Evolutionary conservation across 2,329 filamentous ascomycete genomes (phyloP).

Genomic region (Aureobasidium sp.): DNA sequence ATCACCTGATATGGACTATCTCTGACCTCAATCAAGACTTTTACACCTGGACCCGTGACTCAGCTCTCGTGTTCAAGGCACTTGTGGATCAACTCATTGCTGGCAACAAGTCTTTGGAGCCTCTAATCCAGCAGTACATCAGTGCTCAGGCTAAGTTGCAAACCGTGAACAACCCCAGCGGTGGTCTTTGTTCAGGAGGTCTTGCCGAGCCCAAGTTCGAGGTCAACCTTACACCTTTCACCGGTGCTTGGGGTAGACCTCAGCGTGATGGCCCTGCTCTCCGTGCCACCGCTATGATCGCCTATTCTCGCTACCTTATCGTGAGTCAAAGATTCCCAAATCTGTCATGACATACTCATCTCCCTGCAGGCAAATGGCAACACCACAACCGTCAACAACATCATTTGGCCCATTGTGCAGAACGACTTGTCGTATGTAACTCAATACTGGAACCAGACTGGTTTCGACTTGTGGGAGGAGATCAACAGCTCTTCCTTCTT

Average conservation of each 20-base stretch:
- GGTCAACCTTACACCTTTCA: conserved; percentile 48
- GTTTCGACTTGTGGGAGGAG: conserved; percentile 79
- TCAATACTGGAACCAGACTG: conserved; percentile 54
- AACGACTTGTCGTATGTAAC: conserved; percentile 70
- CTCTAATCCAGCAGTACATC: conserved; percentile 59
- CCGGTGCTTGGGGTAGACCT: conserved; percentile 64
- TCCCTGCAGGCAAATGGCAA: conserved; percentile 16
- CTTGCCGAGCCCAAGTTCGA: conserved; percentile 69
- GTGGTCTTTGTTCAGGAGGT: conserved; percentile 41
- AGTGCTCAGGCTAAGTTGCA: conserved; percentile 58
- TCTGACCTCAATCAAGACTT: conserved; percentile 45
- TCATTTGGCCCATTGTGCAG: conserved; percentile 63
- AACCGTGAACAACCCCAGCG: conserved; percentile 60
- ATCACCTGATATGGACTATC: neutral
- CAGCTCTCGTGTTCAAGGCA: conserved; percentile 59
- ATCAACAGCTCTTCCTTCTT: conserved; percentile 71
- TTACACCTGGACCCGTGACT: conserved; percentile 71
- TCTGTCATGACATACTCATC: neutral
- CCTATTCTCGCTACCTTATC: conserved; percentile 64
- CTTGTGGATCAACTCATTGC: conserved; percentile 58
- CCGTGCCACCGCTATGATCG: conserved; percentile 62
- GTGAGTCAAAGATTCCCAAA: conserved; percentile 33
- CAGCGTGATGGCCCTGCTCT: conserved; percentile 76
- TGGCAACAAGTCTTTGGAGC: conserved; percentile 51
- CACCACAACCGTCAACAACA: conserved; percentile 38